These are phyloP conservation scores for Sugiyamaella valdiviana DNA, from an alignment of 805 yeast species.

Conservation along the genomic window DNA sequence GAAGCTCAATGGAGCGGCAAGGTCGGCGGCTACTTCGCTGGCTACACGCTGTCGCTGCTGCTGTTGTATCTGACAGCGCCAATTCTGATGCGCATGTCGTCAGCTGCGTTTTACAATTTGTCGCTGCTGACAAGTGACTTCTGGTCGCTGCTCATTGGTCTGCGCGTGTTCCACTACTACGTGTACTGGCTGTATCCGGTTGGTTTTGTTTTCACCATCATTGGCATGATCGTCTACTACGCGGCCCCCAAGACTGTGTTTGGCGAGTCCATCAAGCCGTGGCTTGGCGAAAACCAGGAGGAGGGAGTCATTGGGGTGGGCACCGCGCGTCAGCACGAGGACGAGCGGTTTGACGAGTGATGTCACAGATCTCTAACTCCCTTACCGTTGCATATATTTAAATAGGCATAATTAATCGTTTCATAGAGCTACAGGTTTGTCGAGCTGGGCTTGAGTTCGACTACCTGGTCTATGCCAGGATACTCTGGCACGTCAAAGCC, in stretches of 20 bases:
- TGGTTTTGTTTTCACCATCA: constrained; percentile 39
- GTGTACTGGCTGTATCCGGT: constrained; percentile 44
- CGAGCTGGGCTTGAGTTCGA: constrained; percentile 23
- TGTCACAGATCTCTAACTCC: not conserved
- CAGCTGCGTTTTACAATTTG: constrained; percentile 42
- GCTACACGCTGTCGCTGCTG: constrained; percentile 37
- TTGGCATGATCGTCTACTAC: constrained; percentile 39
- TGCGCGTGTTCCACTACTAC: constrained; percentile 38
- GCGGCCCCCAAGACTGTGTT: constrained; percentile 30
- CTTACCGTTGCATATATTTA: not conserved
- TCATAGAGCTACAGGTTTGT: not conserved
- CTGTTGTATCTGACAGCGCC: constrained; percentile 39
- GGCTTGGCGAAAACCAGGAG: constrained; percentile 33
- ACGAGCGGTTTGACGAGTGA: constrained; percentile 1
- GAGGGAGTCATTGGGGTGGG: constrained; percentile 28
- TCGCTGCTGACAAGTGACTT: constrained; percentile 40
- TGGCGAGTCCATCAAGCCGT: constrained; percentile 40
- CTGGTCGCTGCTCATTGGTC: constrained; percentile 42
- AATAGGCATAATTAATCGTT: not conserved
- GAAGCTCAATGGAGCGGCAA: constrained; percentile 36
- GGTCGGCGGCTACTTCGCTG: constrained; percentile 41
- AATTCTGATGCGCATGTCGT: constrained; percentile 39
- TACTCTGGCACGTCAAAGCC: constrained; percentile 62
- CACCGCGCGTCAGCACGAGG: constrained; percentile 19
- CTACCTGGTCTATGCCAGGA: constrained; percentile 51